Base-by-base conservation (phyloP, 352 stramenopile species). In the Phytophthora gonapodyides region DNA sequence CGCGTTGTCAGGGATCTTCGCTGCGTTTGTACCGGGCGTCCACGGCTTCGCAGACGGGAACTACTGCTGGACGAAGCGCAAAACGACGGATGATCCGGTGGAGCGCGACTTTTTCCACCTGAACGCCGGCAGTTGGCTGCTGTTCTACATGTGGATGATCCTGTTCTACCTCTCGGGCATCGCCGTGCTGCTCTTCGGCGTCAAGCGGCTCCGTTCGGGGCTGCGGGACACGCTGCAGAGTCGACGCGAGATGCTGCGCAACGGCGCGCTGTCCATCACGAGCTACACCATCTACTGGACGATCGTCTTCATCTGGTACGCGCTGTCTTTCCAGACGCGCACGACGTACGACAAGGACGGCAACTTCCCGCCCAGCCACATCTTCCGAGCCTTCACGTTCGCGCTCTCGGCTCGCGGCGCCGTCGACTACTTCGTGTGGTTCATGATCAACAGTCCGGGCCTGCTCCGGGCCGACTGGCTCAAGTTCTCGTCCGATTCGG, bases 121-220 rank as follows among this genome's bases (percentile, higher is more conserved):
- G 27, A 94, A 94, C 63, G 35, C 75, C 10, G 72, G 82, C 2
- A 93, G 76, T 52, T 94, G 86, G 86, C 48, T 84, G 11, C 61
- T 92, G 3, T 93, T 94, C 59, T 94, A 93, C 69, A 76, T 83
- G 58, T 94, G 81, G 73, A 93, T 94, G 82, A 89, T 94, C 55
- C 11, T 93, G 8, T 93, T 91, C 42, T 93, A 93, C 56, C 54
- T 93, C 5, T 85, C 82, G 19, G 84, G 84, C 7, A 83, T 95
- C 31, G 71, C 72, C 0, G 83, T 93, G 33, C 60, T 95, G 12
- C 19, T 84, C 2, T 89, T 83, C 15, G 83, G 82, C 9, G 52
- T 90, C 21, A 83, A 81, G 43, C 79, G 86, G 2, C 69, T 95
- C 27, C 76, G 82, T 2, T 88, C 79, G 0, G 86, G 86, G 2